Conservation (phyloP, 2,329 filamentous ascomycete species). For the Talaromyces sp. region DNA sequence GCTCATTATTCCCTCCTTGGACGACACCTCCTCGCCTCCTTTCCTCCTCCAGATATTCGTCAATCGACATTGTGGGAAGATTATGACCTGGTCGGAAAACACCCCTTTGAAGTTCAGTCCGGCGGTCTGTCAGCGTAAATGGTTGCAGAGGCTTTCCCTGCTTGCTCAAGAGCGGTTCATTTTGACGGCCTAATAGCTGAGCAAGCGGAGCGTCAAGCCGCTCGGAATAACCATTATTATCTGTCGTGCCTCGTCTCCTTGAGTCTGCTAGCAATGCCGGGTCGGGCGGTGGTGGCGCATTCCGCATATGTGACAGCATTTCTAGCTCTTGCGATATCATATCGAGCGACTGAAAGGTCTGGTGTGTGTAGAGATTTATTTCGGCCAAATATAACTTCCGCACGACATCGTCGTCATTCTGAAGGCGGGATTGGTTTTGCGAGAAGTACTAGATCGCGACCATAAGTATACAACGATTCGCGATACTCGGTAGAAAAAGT, state of each 20-base stretch:
- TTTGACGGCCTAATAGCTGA: conserved; percentile 44
- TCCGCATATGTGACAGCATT: conserved; percentile 68
- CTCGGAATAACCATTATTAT: conserved; percentile 58
- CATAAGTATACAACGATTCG: background rate
- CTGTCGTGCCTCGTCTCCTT: conserved; percentile 43
- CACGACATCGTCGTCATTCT: conserved; percentile 78
- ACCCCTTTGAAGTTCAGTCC: conserved; percentile 67
- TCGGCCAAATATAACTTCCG: conserved; percentile 73
- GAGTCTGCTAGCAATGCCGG: conserved; percentile 29
- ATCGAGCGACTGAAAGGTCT: conserved; percentile 82
- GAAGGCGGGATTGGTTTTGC: conserved; percentile 53
- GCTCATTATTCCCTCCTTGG: conserved; percentile 70
- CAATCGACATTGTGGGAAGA: conserved; percentile 93
- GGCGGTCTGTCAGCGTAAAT: conserved; percentile 75
- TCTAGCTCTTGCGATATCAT: conserved; percentile 76
- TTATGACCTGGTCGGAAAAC: conserved; percentile 91
- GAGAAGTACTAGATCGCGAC: conserved; percentile 47
- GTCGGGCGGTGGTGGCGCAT: conserved; percentile 35
- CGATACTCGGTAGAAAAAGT: conserved; percentile 14
- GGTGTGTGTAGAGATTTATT: conserved; percentile 66
- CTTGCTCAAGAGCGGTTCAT: conserved; percentile 68
- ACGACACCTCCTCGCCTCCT: conserved; percentile 77
- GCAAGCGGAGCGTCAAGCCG: conserved; percentile 63
- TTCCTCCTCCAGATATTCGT: conserved; percentile 95
- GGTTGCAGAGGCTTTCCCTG: conserved; percentile 82